Evolutionary conservation across 2,329 filamentous ascomycete genomes (phyloP), one percentile per base, ranked within the genome.

Genomic region (Aspergillus viridinutans): DNA sequence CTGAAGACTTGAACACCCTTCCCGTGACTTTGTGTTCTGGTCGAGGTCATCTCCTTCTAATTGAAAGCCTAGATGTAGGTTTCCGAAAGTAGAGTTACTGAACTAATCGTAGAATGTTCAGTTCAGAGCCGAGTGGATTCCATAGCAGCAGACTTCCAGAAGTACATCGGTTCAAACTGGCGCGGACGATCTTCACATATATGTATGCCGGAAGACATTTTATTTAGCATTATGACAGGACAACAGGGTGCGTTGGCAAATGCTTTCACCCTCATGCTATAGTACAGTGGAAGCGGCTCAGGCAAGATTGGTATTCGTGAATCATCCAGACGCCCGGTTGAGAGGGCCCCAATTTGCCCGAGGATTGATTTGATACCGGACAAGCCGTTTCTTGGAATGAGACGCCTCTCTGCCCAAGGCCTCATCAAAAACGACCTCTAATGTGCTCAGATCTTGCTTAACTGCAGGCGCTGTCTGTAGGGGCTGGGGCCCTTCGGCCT

Each of bases 261-360:
- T 43, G 40, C 9, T 43, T 21, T 12, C 40, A 21, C 8, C 3
- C n/a, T 10, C n/a, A 43, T 21, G n/a, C 14, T 50, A 29, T 28
- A 50, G 21, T 35, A 50, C 23, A 55, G n/a, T 45, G 9, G 9
- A 25, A 23, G 12, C 4, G 6, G 17, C 35, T 25, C 20, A 20
- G 29, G 26, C 21, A 38, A 17, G 14, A 38, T 38, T 17, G 5
- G 4, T 38, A 38, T 17, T 17, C 32, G 3, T 28, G 9, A 23
- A 25, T 25, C 29, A 56, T 50, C 65, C 64, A 23, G 65, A 62
- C 6, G 78, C 78, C 40, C 76, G 73, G 57, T 71, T 78, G 85
- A 96, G 85, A 1, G 94, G 94, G 0, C 94, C 94, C 94, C 94
- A 99, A 72, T 97, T 94, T 68, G 91, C 87, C 58, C 88, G 81